Evolutionary conservation across 345 rosid genomes (phyloP), one percentile per base, ranked within the genome.

Genomic region (Hirschfeldia incana): DNA sequence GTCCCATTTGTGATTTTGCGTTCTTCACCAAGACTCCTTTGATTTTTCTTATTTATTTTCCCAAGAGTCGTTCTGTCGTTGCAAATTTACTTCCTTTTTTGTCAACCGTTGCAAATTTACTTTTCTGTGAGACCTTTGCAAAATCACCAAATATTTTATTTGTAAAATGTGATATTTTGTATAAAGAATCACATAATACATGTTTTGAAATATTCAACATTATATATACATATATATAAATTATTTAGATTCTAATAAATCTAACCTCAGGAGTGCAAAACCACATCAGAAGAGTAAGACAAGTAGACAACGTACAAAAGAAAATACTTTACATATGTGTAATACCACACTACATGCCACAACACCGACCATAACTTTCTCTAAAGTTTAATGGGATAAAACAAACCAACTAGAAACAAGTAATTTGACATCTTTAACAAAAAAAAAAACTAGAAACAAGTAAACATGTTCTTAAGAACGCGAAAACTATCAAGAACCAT

Each of bases 11-110:
- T 27, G 26, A 36, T 63, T 7, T 49, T 53, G 5, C 11, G 15
- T 77, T 70, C 71, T 2, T 64, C 12, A 62, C 33, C 65, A 34
- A 27, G 17, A 51, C 70, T 34, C 65, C 34, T 53, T 71, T 60
- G 16, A 11, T 51, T 4, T 49, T 32, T 21, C 53, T 12, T 15
- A 2, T 11, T 49, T 12, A 4, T 7, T 11, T 27, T 49, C 37
- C 13, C 42, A 76, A 60, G 53, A 72, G 27, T 55, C 39, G 27
- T 51, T 34, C 55, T 26, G 27, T 55, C 39, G 27, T 51, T 34
- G 65, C 34, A 63, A 63, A 30, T 13, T 30, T 12, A 29, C 65
- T 21, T 12, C 12, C 65, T 21, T 58, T 55, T 58, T 0, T 21
- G 62, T 58, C 37, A 34, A 34, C 37, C 36, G 29, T 55, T 36